Base-by-base conservation (phyloP, 2,329 filamentous ascomycete genomes). In the Trichoderma cornu-damae region DNA sequence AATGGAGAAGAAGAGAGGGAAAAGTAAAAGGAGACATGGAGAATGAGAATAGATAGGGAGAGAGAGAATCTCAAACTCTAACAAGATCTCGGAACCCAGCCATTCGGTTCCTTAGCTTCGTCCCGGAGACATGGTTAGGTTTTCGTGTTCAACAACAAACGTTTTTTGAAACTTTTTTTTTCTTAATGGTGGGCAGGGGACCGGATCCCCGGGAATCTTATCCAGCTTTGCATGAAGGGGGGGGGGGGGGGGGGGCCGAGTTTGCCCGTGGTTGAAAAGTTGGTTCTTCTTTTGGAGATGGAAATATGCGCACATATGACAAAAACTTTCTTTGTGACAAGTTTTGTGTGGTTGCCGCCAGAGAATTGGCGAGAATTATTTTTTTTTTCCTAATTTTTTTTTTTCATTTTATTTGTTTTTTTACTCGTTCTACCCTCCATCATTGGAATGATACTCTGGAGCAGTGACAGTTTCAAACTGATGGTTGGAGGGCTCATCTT, bases 171-270 rank as follows among this genome's bases (percentile, higher is more conserved):
- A n/a, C n/a, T n/a, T n/a, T n/a, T n/a, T n/a, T n/a, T n/a, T n/a
- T n/a, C n/a, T n/a, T n/a, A n/a, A n/a, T 48, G 34, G 32, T 22
- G 16, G 43, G 32, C 3, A 32, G 6, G 24, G n/a, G 22, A 47
- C 35, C 40, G 40, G 50, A 54, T 54, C 50, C 34, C 37, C 50
- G 50, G 38, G 20, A 37, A 54, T 44, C 40, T 37, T 32, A 16
- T 20, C n/a, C 11, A 16, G 37, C 30, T 22, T 11, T 42, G 7
- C 16, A 6, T 9, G n/a, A 20, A n/a, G n/a, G n/a, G n/a, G n/a
- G n/a, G n/a, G n/a, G n/a, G n/a, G n/a, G n/a, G n/a, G n/a, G n/a
- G n/a, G n/a, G n/a, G n/a, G n/a, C n/a, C n/a, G n/a, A n/a, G n/a
- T n/a, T n/a, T n/a, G n/a, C n/a, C n/a, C n/a, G n/a, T n/a, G n/a